These are phyloP conservation scores for Wickerhamiella alocasiicola DNA, from an alignment of 805 yeast species.

Conservation along the genomic window DNA sequence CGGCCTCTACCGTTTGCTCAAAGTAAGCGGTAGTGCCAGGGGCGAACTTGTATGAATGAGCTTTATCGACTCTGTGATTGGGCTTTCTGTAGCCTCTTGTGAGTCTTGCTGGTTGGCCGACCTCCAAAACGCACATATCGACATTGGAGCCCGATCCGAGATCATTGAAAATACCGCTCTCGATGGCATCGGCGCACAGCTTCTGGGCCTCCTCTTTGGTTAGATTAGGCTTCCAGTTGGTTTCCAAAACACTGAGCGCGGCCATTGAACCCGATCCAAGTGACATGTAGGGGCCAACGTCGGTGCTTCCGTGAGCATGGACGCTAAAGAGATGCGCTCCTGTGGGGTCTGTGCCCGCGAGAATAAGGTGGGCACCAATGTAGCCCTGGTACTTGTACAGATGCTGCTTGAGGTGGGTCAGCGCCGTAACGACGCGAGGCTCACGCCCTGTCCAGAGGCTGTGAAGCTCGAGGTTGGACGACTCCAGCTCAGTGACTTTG, in stretches of 20 bases:
- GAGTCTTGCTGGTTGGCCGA: slow-evolving; percentile 61
- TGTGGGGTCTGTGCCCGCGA: slow-evolving; percentile 96
- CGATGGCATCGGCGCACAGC: slow-evolving; percentile 83
- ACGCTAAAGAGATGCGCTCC: slow-evolving; percentile 88
- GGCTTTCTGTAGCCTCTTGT: slow-evolving; percentile 84
- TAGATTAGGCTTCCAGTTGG: slow-evolving; percentile 69
- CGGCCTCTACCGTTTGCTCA: not conserved
- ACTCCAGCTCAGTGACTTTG: slow-evolving; percentile 87
- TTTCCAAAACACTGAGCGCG: slow-evolving; percentile 94
- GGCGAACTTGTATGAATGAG: slow-evolving; percentile 68
- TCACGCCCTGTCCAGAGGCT: slow-evolving; percentile 68
- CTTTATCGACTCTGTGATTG: slow-evolving; percentile 72
- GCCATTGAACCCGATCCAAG: slow-evolving; percentile 96
- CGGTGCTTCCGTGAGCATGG: slow-evolving; percentile 97
- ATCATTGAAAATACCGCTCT: slow-evolving; percentile 98
- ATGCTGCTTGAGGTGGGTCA: slow-evolving; percentile 89
- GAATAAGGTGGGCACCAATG: slow-evolving; percentile 91
- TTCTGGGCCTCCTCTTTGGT: slow-evolving; percentile 82
- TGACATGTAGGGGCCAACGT: slow-evolving; percentile 84
- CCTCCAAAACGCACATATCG: slow-evolving; percentile 93
- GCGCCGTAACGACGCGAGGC: slow-evolving; percentile 87
- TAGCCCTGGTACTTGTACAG: slow-evolving; percentile 95
- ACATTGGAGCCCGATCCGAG: slow-evolving; percentile 98
- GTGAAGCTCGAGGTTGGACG: slow-evolving; percentile 84
- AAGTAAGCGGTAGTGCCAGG: slow-evolving; percentile 78